Evolutionary conservation across 2,329 filamentous ascomycete species (phyloP), one percentile per base, ranked within the genome.

Genomic region (Torrubiellomyces zombiae): DNA sequence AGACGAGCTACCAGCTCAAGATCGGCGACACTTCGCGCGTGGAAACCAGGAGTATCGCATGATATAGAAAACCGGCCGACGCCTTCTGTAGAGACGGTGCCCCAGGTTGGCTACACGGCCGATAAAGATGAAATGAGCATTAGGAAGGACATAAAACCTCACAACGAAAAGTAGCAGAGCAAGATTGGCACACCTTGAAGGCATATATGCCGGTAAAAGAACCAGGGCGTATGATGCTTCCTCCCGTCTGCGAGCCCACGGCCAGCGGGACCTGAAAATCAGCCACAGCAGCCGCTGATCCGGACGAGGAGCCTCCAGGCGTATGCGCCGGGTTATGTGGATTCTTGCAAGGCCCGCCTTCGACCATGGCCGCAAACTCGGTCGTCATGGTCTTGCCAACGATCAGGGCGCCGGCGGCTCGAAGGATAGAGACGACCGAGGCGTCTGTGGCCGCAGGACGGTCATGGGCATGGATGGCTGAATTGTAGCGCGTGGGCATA

Each of bases 241-340:
- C 74, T 3, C 63, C 67, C 0, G 73, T 80, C 38, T 79, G 73
- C 0, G 72, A 75, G 1, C 71, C 74, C 0, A 79, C 47, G 0
- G 51, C 60, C 8, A 78, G 37, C 0, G 71, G 67, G 1, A 60
- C 61, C 32, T 78, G 73, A 26, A 63, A 62, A 33, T 78, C 74
- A 6, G 53, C 72, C 0, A 79, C 71, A 1, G 68, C 71, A 0
- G 73, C 71, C 0, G 57, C 74, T 0, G 72, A 76, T 0, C 75
- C 74, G 0, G 70, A 68, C 0, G 70, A 76, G 0, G 72, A 77
- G 22, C 74, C 74, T 1, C 74, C 74, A 0, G 74, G 73, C 0
- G 73, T 77, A 4, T 75, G 60, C 0, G 56, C 58, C 2, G 51
- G 43, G 40, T 79, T 71, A 34, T 81, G 79, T 0, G 73, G 68